Base-by-base conservation (phyloP, 2,329 filamentous ascomycete genomes). In the Talaromyces sp. region DNA sequence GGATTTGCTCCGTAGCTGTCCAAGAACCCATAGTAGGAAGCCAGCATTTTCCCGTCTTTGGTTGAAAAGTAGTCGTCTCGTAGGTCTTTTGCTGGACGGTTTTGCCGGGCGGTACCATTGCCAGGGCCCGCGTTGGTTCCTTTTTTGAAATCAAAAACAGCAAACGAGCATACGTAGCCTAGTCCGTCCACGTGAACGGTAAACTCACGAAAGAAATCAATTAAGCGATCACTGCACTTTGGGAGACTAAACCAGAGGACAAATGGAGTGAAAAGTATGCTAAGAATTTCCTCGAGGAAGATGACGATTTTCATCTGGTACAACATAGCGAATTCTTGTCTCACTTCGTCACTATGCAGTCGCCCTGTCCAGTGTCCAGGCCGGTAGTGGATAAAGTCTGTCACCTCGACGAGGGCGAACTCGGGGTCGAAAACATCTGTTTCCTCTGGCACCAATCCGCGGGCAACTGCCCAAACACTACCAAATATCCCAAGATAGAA, bases 201-300 rank as follows among this genome's bases (percentile, higher is more conserved):
- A 68, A 98, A 97, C 73, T 99, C 95, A 44, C 95, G 88, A 80
- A 99, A 98, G 76, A 99, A 99, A 76, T 99, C 95, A 62, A 98
- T 89, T 65, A 99, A 89, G 63, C 93, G 91, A 67, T 98, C 94
- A 72, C 90, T 94, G 74, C 91, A 96, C 68, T 88, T 89, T 0
- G 93, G 92, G 36, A 98, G 82, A 64, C 91, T 93, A 71, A 91
- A 89, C 78, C 93, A 90, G 12, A 99, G 84, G 50, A 99, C 85
- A 69, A 96, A 88, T 0, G 95, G 95, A 0, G 94, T 96, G 61
- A 96, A 89, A 60, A 98, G 85, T 73, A 99, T 96, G 70, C 93
- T 94, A 63, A 97, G 77, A 4, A 98, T 87, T 70, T 99, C 95
- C 73, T 97, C 92, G 1, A 96, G 72, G 70, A 99, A 97, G 63